A percentile compares a stretch with the other conserved stretches of the same genome.
phyloP scores from a whole-genome alignment of 176 grass and related monocot genomes.

The Musa troglodytarum region DNA sequence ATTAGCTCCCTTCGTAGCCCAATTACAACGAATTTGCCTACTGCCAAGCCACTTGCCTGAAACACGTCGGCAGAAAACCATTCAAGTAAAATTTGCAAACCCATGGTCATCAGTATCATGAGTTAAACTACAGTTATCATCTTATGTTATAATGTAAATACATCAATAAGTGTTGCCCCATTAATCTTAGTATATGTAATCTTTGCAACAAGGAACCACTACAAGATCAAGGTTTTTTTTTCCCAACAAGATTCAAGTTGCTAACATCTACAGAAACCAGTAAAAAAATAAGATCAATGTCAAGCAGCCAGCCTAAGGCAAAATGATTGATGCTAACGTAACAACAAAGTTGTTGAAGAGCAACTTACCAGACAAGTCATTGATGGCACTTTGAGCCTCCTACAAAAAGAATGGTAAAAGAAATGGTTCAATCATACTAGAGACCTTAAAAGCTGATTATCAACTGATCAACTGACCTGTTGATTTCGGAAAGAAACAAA shows the following conservation, averaged over 20 bases:
- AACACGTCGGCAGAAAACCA: background rate
- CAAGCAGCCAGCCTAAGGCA: background rate
- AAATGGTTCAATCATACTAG: constrained; percentile 5
- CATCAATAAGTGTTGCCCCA: background rate
- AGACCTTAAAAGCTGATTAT: background rate
- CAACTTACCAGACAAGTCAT: constrained; percentile 63
- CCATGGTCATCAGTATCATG: background rate
- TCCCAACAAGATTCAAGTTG: background rate
- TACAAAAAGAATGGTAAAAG: constrained; percentile 29
- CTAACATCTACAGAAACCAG: background rate
- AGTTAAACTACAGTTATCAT: no score
- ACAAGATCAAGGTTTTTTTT: no score
- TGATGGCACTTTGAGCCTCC: constrained; percentile 96
- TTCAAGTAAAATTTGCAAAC: background rate
- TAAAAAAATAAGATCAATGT: background rate
- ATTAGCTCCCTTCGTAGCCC: constrained; percentile 87
- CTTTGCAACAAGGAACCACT: background rate
- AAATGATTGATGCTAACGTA: background rate
- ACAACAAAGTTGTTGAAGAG: background rate
- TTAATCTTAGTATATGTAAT: background rate
- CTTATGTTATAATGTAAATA: no score
- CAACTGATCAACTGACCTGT: constrained; percentile 7
- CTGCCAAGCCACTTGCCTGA: constrained; percentile 83
- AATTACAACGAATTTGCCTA: constrained; percentile 94
- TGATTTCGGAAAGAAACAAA: constrained; percentile 26